phyloP scores from a whole-genome alignment of 202 grass and related monocot species.

The Setaria italica region DNA sequence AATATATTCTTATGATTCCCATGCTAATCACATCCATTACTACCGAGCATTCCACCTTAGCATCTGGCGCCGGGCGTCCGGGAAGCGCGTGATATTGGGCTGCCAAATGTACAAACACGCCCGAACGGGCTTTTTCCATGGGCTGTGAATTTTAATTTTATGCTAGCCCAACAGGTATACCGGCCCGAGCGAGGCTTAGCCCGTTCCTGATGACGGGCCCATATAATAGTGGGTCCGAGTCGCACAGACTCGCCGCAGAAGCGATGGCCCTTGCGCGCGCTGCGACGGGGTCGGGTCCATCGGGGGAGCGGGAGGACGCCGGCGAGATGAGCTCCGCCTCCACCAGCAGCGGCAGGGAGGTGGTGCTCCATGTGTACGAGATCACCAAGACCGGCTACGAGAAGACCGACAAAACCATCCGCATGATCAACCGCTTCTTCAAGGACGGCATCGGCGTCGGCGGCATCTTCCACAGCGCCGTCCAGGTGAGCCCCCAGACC shows the following conservation, averaged over 20 bases:
- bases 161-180: too few species aligned
- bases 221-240: too few species aligned
- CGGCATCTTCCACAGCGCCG: conserved; percentile 89
- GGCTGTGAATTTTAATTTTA: too few species aligned
- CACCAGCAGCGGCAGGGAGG: conserved; percentile 39
- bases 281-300: background rate
- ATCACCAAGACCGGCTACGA: conserved; percentile 74
- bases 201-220: too few species aligned
- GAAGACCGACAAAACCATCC: conserved; percentile 77
- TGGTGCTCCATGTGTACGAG: conserved; percentile 89
- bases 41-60: too few species aligned
- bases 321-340: background rate
- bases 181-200: too few species aligned
- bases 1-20: too few species aligned
- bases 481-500: conserved; percentile 55
- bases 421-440: conserved; percentile 87
- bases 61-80: too few species aligned
- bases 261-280: background rate
- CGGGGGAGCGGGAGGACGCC: background rate
- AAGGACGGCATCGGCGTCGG: conserved; percentile 91
- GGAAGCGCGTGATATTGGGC: too few species aligned
- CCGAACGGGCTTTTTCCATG: background rate
- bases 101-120: too few species aligned
- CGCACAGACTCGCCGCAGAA: background rate
- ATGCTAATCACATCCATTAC: too few species aligned